These are phyloP conservation scores for Mycena galopus DNA, from an alignment of 768 basidiomycete genomes.

Conservation along the genomic window DNA sequence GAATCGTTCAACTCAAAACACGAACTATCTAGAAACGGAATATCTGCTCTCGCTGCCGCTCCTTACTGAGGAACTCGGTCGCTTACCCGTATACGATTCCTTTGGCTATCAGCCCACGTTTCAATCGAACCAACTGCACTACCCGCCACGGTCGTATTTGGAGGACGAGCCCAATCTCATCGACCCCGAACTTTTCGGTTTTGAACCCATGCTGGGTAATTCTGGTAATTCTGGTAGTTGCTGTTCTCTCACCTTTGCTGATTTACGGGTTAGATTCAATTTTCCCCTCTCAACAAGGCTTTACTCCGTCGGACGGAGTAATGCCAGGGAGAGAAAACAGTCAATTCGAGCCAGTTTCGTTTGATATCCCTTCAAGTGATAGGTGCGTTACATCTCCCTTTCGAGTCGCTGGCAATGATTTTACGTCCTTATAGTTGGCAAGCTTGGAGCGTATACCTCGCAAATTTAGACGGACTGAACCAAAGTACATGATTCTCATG, in stretches of 20 bases:
- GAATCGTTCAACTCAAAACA: constrained; percentile 11
- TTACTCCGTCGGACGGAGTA: too few species aligned
- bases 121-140: not conserved
- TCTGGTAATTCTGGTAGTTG: not conserved
- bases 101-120: constrained; percentile 18
- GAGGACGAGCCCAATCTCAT: not conserved
- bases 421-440: not conserved
- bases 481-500: not conserved
- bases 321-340: not conserved
- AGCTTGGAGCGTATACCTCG: constrained; percentile 4
- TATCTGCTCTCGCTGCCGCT: constrained; percentile 16
- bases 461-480: constrained; percentile 2
- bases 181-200: not conserved
- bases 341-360: not conserved
- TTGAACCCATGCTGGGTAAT: not conserved
- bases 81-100: constrained; percentile 20
- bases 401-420: too few species aligned
- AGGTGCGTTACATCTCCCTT: not conserved
- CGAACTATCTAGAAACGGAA: not conserved
- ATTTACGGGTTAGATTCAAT: not conserved
- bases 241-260: not conserved
- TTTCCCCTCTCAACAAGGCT: not conserved
- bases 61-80: constrained; percentile 16
- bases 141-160: too few species aligned
- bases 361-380: not conserved